Percentiles rank a stretch among this genome's conserved stretches.
These are phyloP conservation scores for Fusarium anthophilum DNA, from an alignment of 2,329 filamentous ascomycete species.

Conservation along the genomic window DNA sequence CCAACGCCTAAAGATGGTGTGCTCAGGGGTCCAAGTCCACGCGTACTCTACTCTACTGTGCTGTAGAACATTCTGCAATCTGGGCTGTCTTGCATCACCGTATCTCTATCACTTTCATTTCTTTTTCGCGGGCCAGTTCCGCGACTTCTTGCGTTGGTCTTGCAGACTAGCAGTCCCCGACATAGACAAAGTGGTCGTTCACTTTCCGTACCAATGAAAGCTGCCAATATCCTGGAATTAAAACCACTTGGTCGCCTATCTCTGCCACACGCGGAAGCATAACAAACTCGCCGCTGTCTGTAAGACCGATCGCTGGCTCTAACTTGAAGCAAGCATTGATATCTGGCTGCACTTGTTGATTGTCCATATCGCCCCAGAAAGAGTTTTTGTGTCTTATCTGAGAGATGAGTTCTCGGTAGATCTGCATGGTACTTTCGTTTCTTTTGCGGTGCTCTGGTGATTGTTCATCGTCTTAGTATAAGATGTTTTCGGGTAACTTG, in stretches of 20 bases:
- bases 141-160: neutral
- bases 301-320: neutral
- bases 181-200: neutral
- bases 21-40: neutral
- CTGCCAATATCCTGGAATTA: neutral
- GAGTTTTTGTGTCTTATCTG: fast-evolving
- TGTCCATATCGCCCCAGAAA: neutral
- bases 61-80: too few relatives aligned
- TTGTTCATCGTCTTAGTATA: neutral
- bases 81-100: neutral
- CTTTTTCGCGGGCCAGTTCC: neutral
- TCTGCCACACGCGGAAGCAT: neutral
- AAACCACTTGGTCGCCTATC: neutral
- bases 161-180: neutral
- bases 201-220: neutral
- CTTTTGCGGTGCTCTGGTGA: fast-evolving
- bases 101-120: neutral
- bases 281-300: neutral
- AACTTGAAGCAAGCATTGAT: neutral
- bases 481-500: neutral
- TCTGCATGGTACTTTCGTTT: fast-evolving
- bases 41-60: too few relatives aligned
- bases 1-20: neutral
- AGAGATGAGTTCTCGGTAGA: neutral
- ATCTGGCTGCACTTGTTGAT: neutral